Evolutionary conservation across 2,329 filamentous ascomycete species (phyloP), one percentile per base, ranked within the genome.

Genomic region (Emericellopsis cladophorae): DNA sequence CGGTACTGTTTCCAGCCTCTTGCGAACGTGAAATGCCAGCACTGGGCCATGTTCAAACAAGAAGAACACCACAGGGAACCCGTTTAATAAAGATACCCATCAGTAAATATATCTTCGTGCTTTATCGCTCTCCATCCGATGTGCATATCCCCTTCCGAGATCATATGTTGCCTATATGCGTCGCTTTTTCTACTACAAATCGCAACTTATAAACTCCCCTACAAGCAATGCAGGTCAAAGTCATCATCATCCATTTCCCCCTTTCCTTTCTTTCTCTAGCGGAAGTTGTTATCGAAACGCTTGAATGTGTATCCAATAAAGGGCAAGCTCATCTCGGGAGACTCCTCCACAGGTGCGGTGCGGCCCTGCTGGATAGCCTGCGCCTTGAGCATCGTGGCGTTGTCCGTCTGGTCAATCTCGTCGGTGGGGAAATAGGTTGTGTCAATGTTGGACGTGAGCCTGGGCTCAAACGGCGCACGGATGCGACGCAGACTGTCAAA

Each of bases 401-500:
- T 95, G 60, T 95, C 89, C 42, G 88, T 90, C 68, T 96, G 90
- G 53, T 94, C 88, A 56, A 98, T 95, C 63, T 98, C 92, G 57
- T 98, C 92, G 40, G 88, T 95, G 9, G 92, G 92, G 79, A 98
- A 98, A 70, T 98, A 96, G 37, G 89, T 90, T 16, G 92, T 95
- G 58, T 98, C 92, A 53, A 95, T 84, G 60, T 92, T 92, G 47
- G 87, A 94, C 45, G 84, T 84, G 48, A 98, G 71, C 55, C 88
- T 87, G 3, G 92, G 92, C 66, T 96, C 90, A 58, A 98, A 98
- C 1, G 92, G 92, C 44, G 92, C 92, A 31, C 89, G 83, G 55
- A 98, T 96, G 45, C 83, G 81, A 48, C 92, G 86, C 49, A 98
- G 73, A 51, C 84, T 85, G 49, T 95, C 87, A 71, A 94, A 98